Evolutionary conservation across 192 early-diverging fungal species (phyloP), one percentile per base, ranked within the genome.

Genomic region (Coemansia sp.): DNA sequence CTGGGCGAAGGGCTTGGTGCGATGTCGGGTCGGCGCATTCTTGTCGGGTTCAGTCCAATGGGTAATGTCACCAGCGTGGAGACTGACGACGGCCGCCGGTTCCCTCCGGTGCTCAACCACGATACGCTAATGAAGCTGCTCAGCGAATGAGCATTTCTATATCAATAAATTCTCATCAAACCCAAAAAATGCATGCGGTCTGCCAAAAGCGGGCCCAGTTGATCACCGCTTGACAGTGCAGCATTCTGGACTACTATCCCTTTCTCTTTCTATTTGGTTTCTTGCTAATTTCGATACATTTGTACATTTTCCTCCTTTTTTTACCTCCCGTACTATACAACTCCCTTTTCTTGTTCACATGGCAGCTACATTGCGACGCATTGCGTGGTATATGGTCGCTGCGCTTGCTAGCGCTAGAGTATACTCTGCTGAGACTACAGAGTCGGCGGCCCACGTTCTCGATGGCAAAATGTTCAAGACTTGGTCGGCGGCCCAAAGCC

Each of bases 391-490:
- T 46, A 53, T 52, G 50, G 50, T 23, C 43, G 23, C n/a, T 19
- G 61, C 47, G 9, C 30, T 52, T 49, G 59, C 61, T 40, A 32
- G 37, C 33, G 32, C 43, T 9, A 46, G 59, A 19, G 46, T 68
- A 13, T 37, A 13, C 37, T 37, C 62, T n/a, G 70, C 44, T n/a
- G 57, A 52, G 44, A 23, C 59, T 3, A 75, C 74, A 28, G 71
- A 75, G 30, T 70, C 83, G 32, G 86, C 89, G 62, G 90, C 90
- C 49, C 39, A 87, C 38, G 73, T 78, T 30, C 86, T 93, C 40
- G 84, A 62, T 53, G 67, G 70, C 13, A 84, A 81, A 57, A 93
- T 70, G 68, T 98, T 96, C 78, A 69, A 82, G 35, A 64, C 74
- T 6, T 86, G 84, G 68, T 85, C 92, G 52, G 64, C 86, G 13